Evolutionary conservation across 2,329 filamentous ascomycete species (phyloP).

Genomic region (Rhynchosporium graminicola): DNA sequence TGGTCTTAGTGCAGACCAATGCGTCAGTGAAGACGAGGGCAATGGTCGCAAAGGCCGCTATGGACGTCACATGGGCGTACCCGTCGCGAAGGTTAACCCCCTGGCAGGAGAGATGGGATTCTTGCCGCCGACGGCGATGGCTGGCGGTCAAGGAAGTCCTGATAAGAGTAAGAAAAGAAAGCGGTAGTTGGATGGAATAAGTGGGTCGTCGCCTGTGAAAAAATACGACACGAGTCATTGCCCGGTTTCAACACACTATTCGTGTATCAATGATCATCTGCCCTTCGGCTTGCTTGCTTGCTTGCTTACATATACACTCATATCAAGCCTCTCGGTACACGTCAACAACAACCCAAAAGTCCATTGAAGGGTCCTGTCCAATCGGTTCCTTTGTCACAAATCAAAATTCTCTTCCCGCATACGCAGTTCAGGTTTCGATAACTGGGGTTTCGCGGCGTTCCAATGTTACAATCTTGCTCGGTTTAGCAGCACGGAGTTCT

Average conservation of each 20-base stretch:
- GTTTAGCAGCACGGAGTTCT: slow-evolving; percentile 4
- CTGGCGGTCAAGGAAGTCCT: slow-evolving; percentile 38
- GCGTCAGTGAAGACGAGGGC: slow-evolving; percentile 95
- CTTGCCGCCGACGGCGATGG: slow-evolving; percentile 30
- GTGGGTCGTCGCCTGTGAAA: not conserved
- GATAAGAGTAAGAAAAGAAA: slow-evolving; percentile 73
- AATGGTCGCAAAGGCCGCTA: slow-evolving; percentile 97
- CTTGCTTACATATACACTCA: slow-evolving; percentile 24
- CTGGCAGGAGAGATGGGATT: slow-evolving; percentile 40
- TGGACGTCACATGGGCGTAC: slow-evolving; percentile 69
- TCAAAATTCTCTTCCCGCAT: slow-evolving; percentile 13
- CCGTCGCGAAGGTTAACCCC: slow-evolving; percentile 58
- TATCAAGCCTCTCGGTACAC: slow-evolving; percentile 28
- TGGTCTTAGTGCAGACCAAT: slow-evolving; percentile 88
- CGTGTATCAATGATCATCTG: slow-evolving; percentile 27
- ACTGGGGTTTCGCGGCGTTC: slow-evolving; percentile 11
- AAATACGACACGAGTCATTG: slow-evolving; percentile 20
- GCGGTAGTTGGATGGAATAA: slow-evolving; percentile 45
- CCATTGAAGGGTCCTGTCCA: not conserved
- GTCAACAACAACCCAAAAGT: slow-evolving; percentile 22
- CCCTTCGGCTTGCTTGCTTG: not conserved
- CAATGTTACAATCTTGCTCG: slow-evolving; percentile 2
- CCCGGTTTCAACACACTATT: slow-evolving; percentile 19
- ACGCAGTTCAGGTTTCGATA: not conserved
- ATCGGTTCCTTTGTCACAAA: not conserved